phyloP scores from a whole-genome alignment of 2,329 filamentous ascomycete species.

The Neonectria sp. region DNA sequence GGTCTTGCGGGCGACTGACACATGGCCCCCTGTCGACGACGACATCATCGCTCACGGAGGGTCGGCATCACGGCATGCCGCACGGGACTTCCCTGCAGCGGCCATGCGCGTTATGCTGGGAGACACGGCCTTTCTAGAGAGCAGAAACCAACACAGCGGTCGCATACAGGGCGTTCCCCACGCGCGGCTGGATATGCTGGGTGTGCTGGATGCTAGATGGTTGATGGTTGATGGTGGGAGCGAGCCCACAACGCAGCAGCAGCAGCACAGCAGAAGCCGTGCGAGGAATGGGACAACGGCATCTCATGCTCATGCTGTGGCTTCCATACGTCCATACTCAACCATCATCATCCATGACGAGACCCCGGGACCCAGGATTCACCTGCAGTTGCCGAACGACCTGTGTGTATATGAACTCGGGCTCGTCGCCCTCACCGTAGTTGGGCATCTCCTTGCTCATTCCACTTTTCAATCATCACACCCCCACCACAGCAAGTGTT shows the following conservation, averaged over 20 bases:
- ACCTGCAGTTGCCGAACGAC: constrained; percentile 2
- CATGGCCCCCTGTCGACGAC: constrained; percentile 11
- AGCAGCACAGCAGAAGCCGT: not conserved
- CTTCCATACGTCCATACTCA: not conserved
- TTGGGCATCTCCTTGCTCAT: not conserved
- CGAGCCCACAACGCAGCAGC: no score
- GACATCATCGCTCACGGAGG: constrained; percentile 24
- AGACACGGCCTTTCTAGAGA: constrained; percentile 13
- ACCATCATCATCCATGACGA: constrained; percentile 14
- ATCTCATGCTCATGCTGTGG: not conserved
- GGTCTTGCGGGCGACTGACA: constrained; percentile 12
- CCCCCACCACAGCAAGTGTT: not conserved
- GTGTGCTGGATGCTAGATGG: not conserved
- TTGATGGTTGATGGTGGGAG: no score
- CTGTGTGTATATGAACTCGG: constrained; percentile 12
- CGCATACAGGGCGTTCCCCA: constrained; percentile 23
- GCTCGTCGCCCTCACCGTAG: not conserved
- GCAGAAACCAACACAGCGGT: constrained; percentile 12
- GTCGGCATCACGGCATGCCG: constrained; percentile 35
- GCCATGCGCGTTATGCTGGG: constrained; percentile 20
- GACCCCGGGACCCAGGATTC: not conserved
- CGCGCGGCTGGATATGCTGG: constrained; percentile 13
- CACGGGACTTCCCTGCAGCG: constrained; percentile 16
- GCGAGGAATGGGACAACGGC: not conserved
- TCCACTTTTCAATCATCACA: not conserved